A percentile compares a stretch with the other conserved stretches of the same genome.
phyloP scores from a whole-genome alignment of 495 filamentous ascomycete species.

The Hypoxylon perforatum region DNA sequence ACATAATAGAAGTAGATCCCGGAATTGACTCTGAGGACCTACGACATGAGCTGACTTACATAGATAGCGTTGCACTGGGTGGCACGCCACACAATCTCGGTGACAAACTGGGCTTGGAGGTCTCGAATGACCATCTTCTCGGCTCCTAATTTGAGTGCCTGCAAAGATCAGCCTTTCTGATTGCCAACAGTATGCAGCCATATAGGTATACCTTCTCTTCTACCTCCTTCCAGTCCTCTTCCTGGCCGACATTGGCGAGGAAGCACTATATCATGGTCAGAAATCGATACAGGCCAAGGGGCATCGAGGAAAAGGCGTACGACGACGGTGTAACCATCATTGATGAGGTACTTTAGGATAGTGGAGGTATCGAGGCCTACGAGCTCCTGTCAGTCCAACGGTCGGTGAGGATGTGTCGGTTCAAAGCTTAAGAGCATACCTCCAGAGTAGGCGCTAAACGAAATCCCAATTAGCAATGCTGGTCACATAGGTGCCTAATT shows the following conservation, averaged over 20 bases:
- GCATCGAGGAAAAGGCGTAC: slow-evolving; percentile 5
- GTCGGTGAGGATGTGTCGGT: not conserved
- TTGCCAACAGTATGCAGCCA: slow-evolving; percentile 31
- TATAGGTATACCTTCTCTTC: slow-evolving; percentile 31
- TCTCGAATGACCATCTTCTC: slow-evolving; percentile 71
- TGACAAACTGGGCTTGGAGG: slow-evolving; percentile 81
- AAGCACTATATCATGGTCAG: slow-evolving; percentile 25
- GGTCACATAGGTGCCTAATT: slow-evolving; percentile 7
- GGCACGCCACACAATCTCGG: slow-evolving; percentile 88
- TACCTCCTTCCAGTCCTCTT: slow-evolving; percentile 35
- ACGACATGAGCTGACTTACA: not conserved
- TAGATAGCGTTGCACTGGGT: slow-evolving; percentile 83
- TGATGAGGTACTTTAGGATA: slow-evolving; percentile 31
- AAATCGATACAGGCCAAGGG: not conserved
- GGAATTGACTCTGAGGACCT: too few species aligned
- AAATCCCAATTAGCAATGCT: slow-evolving; percentile 20
- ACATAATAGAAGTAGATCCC: too few species aligned
- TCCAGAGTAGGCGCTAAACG: slow-evolving; percentile 59
- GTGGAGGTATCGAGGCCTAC: slow-evolving; percentile 37
- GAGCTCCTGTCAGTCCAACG: not conserved
- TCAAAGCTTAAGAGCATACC: slow-evolving; percentile 22
- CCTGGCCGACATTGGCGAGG: slow-evolving; percentile 41
- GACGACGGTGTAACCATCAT: slow-evolving; percentile 32
- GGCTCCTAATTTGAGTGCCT: slow-evolving; percentile 74
- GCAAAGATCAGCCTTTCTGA: slow-evolving; percentile 53